phyloP scores from a whole-genome alignment of 2,329 filamentous ascomycete genomes.

The Ophiocordyceps camponoti-saundersi region DNA sequence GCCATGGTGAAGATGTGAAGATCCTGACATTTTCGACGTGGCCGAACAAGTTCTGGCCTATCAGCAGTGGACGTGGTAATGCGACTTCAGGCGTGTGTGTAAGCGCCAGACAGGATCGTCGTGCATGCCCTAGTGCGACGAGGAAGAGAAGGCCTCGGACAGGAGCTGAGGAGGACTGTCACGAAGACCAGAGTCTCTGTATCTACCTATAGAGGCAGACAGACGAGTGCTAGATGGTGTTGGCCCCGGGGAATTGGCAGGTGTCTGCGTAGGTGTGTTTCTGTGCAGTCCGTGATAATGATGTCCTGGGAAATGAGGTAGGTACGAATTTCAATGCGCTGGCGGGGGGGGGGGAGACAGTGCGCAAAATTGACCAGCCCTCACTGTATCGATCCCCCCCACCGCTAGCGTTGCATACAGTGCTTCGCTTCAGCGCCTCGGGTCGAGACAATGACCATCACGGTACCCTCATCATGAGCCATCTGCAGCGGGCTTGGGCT shows the following conservation, averaged over 20 bases:
- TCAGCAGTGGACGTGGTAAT: background rate
- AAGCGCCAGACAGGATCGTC: too few relatives aligned
- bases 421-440: background rate
- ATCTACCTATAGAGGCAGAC: too few relatives aligned
- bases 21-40: background rate
- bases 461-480: conserved; percentile 50
- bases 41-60: background rate
- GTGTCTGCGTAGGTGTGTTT: too few relatives aligned
- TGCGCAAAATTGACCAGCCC: background rate
- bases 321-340: too few relatives aligned
- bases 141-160: too few relatives aligned
- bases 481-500: conserved; percentile 63
- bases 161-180: too few relatives aligned
- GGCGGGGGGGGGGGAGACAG: background rate
- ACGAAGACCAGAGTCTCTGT: too few relatives aligned
- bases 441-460: background rate
- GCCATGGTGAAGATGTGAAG: background rate
- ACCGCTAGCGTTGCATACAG: background rate
- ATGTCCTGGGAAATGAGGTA: too few relatives aligned
- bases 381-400: background rate
- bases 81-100: background rate
- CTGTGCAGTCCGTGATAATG: too few relatives aligned
- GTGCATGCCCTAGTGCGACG: too few relatives aligned
- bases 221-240: too few relatives aligned
- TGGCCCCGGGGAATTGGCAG: too few relatives aligned